Percentiles rank a stretch among this genome's conserved stretches.
phyloP scores from a whole-genome alignment of 2,329 filamentous ascomycete species.

The Cytospora leucostoma region DNA sequence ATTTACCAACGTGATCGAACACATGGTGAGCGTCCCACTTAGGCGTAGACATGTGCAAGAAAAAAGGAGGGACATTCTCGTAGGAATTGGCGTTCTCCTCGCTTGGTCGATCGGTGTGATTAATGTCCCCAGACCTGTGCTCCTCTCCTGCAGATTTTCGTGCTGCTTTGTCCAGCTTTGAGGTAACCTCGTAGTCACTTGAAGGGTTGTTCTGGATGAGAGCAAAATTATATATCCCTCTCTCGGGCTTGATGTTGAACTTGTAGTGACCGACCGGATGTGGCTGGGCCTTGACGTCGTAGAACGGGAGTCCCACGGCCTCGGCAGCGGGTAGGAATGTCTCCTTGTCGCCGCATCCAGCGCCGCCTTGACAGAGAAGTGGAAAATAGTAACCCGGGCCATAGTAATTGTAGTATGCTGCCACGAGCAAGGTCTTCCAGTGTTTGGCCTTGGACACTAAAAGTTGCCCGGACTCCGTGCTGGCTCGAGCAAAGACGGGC shows the following conservation, averaged over 20 bases:
- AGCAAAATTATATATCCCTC: not conserved
- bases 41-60: conserved; percentile 3
- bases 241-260: not conserved
- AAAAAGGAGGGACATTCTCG: conserved; percentile 4
- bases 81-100: not conserved
- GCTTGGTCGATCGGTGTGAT: not conserved
- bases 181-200: not conserved
- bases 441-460: conserved; percentile 51
- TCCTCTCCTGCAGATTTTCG: not conserved
- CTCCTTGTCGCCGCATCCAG: conserved; percentile 50
- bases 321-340: conserved; percentile 48
- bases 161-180: not conserved
- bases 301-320: conserved; percentile 41
- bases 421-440: conserved; percentile 47
- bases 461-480: conserved; percentile 48
- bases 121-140: no score
- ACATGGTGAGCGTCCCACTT: conserved; percentile 12
- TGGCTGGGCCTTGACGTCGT: conserved; percentile 39
- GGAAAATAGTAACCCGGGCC: conserved; percentile 53
- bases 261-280: conserved; percentile 9
- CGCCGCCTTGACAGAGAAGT: conserved; percentile 45
- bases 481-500: conserved; percentile 1
- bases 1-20: conserved; percentile 1
- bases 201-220: not conserved
- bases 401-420: conserved; percentile 57